These are phyloP conservation scores for Blastomyces emzantsi DNA, from an alignment of 2,329 filamentous ascomycete genomes.

Conservation along the genomic window DNA sequence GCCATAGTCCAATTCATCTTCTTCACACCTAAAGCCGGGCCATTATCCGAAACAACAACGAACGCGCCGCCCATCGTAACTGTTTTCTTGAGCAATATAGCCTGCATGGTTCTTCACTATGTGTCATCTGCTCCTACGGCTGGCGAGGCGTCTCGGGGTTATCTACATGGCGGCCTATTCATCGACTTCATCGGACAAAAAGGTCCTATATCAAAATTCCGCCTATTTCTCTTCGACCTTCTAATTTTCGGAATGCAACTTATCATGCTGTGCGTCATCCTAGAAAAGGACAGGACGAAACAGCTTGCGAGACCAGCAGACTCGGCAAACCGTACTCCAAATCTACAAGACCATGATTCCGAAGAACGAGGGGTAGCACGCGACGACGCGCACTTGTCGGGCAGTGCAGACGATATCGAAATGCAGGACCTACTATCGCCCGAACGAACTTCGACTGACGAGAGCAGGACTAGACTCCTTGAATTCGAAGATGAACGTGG, in stretches of 20 bases:
- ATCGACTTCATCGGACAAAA: constrained; percentile 58
- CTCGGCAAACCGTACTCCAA: constrained; percentile 10
- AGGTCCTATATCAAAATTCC: constrained; percentile 46
- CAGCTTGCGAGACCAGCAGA: constrained; percentile 12
- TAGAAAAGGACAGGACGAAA: constrained; percentile 44
- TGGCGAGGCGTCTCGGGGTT: constrained; percentile 45
- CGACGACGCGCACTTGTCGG: constrained; percentile 21
- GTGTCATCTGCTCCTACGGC: constrained; percentile 45
- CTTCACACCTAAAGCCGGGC: constrained; percentile 50
- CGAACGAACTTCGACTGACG: constrained; percentile 9
- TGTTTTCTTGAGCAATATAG: constrained; percentile 46
- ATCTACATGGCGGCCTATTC: constrained; percentile 53
- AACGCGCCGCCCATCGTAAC: constrained; percentile 45
- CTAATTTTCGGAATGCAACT: constrained; percentile 48
- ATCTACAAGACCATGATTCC: constrained; percentile 47
- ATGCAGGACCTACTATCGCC: constrained; percentile 27
- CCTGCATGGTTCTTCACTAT: constrained; percentile 50
- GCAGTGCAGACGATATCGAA: constrained; percentile 33
- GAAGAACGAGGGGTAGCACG: constrained; percentile 50
- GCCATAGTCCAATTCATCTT: constrained; percentile 49
- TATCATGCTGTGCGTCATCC: constrained; percentile 46
- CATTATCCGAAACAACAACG: constrained; percentile 40
- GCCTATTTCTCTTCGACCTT: constrained; percentile 46
- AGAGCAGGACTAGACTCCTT: constrained; percentile 26
- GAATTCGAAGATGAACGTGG: constrained; percentile 24